These are phyloP conservation scores for Microbotryum silenes-acaulis DNA, from an alignment of 1,284 basidiomycete genomes.

Conservation along the genomic window DNA sequence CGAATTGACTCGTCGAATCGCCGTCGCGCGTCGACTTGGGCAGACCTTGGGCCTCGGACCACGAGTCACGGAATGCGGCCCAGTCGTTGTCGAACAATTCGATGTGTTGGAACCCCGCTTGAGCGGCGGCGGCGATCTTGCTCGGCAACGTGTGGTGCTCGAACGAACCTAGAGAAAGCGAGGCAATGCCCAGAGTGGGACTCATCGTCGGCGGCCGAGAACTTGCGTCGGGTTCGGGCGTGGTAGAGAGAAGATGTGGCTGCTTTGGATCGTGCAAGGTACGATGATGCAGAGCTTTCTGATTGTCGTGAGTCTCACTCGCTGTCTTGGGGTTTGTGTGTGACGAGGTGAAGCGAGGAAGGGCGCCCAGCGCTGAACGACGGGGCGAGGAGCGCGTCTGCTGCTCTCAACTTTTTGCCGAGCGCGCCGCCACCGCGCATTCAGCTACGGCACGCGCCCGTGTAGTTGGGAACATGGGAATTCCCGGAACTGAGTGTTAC, in stretches of 20 bases:
- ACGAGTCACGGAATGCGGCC: slow-evolving; percentile 34
- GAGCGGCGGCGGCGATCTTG: slow-evolving; percentile 37
- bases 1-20: slow-evolving; percentile 26
- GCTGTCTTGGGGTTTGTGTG: neutral
- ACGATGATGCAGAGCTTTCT: neutral
- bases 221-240: neutral
- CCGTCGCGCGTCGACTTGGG: slow-evolving; percentile 14
- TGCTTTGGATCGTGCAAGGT: neutral
- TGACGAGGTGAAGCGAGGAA: neutral
- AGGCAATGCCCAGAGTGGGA: slow-evolving; percentile 11
- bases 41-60: slow-evolving; percentile 16
- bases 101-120: slow-evolving; percentile 37
- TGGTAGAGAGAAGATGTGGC: neutral
- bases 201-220: neutral
- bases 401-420: too few relatives aligned
- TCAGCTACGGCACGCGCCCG: too few relatives aligned
- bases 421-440: too few relatives aligned
- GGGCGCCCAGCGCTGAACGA: too few relatives aligned
- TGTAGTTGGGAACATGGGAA: too few relatives aligned
- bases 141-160: slow-evolving; percentile 34
- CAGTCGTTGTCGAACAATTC: slow-evolving; percentile 42
- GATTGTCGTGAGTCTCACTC: neutral
- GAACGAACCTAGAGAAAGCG: slow-evolving; percentile 32
- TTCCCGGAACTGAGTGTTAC: too few relatives aligned
- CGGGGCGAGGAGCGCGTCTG: too few relatives aligned